Base-by-base conservation (phyloP, 495 filamentous ascomycete species). In the Penicillium roqueforti region DNA sequence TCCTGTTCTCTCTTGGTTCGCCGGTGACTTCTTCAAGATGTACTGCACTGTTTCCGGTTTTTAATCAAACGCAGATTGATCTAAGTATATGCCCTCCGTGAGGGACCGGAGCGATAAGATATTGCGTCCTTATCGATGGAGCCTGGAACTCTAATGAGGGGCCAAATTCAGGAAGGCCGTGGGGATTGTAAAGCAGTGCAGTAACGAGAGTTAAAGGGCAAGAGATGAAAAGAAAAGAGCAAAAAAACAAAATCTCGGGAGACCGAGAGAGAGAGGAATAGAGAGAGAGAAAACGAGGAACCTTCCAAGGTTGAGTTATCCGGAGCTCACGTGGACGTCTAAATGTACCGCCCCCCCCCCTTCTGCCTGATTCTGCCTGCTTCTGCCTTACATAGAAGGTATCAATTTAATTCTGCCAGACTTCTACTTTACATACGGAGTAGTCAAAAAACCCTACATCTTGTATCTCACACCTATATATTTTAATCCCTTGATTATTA, bases 81-180 rank as follows among this genome's bases (percentile, higher is more conserved):
- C 42, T 53, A 32, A 23, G 48, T 44, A 16, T 20, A 22, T 34
- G 50, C 51, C 22, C 39, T 51, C 55, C 40, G 40, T 54, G 44
- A 45, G 26, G 19, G 48, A 29, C 56, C 48, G 37, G 40, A 20
- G 43, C 25, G 57, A 61, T 61, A 63, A 58, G 61, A 63, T 54
- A 55, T 20, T 44, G 34, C 22, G 10, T 31, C 42, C 48, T 46
- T 62, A 41, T 51, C 37, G 29, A 40, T 14, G 32, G n/a, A 18
- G 28, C 16, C 14, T 38, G 51, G 32, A 50, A 47, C 47, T 20
- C 22, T 47, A 31, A 13, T 1, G 25, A 26, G 28, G 28, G 26
- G 37, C 6, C 29, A 44, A 42, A 31, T 43, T 39, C 19, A 6
- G 13, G 31, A 8, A 11, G 31, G 41, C 9, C 14, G 5, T 11